Percentiles rank a stretch among this genome's conserved stretches.
Conservation (phyloP, 2,329 filamentous ascomycete species). For the Botrytis sinoallii region DNA sequence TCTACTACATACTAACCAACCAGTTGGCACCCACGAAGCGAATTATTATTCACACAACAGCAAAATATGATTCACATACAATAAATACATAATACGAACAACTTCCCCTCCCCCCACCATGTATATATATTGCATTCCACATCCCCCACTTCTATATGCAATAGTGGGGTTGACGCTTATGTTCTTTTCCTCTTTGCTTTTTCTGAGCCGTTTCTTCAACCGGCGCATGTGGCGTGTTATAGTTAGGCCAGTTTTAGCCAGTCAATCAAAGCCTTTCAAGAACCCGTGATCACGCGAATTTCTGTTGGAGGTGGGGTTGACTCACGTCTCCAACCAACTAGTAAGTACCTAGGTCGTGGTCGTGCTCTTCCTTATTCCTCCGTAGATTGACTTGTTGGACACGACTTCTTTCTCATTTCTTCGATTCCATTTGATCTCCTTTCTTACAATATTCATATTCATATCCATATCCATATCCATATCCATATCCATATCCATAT, state of each 20-base stretch:
- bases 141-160: not conserved
- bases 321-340: not conserved
- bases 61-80: not conserved
- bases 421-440: not conserved
- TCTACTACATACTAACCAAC: too few species aligned
- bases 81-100: not conserved
- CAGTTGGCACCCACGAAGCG: not conserved
- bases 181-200: not conserved
- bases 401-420: not conserved
- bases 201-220: not conserved
- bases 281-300: slow-evolving; percentile 5
- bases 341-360: not conserved
- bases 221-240: not conserved
- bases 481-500: not conserved
- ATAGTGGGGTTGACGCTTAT: slow-evolving; percentile 5
- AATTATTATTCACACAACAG: not conserved
- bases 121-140: not conserved
- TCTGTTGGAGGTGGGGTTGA: not conserved
- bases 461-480: too few species aligned
- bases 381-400: not conserved
- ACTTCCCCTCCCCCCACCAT: not conserved
- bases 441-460: not conserved
- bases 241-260: not conserved
- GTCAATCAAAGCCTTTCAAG: not conserved
- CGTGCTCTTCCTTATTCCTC: not conserved